Evolutionary conservation across 176 grass and related monocot genomes (phyloP).

Genomic region (Rhipidocladum racemiflorum): DNA sequence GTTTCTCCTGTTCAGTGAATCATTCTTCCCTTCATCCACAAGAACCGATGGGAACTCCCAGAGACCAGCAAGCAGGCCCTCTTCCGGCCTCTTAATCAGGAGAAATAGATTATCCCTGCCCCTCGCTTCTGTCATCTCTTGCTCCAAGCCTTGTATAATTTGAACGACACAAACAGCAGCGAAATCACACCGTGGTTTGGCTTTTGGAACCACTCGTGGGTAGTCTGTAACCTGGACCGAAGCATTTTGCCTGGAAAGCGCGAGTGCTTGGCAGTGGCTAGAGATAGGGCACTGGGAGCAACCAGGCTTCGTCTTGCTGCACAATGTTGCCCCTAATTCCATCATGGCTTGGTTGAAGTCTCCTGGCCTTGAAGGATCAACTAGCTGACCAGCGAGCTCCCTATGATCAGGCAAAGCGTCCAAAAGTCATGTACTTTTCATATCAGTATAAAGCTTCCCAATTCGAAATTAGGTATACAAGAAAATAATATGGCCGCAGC

Average conservation of each 20-base stretch:
- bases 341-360: constrained; percentile 99
- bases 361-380: constrained; percentile 84
- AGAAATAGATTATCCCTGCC: constrained; percentile 40
- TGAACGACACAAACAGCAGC: constrained; percentile 83
- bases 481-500: background rate
- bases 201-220: constrained; percentile 64
- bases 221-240: constrained; percentile 63
- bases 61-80: constrained; percentile 90
- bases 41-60: constrained; percentile 93
- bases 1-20: constrained; percentile 51
- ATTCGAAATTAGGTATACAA: background rate
- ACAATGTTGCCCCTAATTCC: constrained; percentile 92
- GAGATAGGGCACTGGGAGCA: constrained; percentile 75
- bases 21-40: constrained; percentile 44
- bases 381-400: constrained; percentile 66
- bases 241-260: constrained; percentile 40
- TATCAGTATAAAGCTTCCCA: background rate
- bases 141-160: constrained; percentile 36
- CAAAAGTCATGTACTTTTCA: background rate
- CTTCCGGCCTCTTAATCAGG: constrained; percentile 74
- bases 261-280: constrained; percentile 59
- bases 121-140: background rate
- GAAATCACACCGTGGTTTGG: constrained; percentile 71
- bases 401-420: constrained; percentile 35
- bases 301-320: constrained; percentile 58